A percentile compares a stretch with the other conserved stretches of the same genome.
Evolutionary conservation across 2,329 filamentous ascomycete species (phyloP).

Genomic region (Botrytis cinerea): DNA sequence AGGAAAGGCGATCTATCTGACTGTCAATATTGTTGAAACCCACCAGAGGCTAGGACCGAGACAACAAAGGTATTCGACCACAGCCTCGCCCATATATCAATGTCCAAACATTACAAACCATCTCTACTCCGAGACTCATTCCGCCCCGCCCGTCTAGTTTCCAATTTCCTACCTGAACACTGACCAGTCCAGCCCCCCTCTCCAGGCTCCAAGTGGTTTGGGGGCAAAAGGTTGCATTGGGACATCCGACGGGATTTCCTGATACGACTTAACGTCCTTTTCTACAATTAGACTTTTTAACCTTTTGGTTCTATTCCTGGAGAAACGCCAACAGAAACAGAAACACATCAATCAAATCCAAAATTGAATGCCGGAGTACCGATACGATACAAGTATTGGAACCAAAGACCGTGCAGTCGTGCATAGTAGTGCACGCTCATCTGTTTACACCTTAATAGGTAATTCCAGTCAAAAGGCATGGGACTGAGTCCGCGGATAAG

Average conservation of each 20-base stretch:
- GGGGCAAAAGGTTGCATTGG: neutral
- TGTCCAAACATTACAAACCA: constrained; percentile 20
- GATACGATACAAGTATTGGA: constrained; percentile 8
- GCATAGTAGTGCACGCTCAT: constrained; percentile 2
- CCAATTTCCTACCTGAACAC: constrained; percentile 4
- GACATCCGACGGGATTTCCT: constrained; percentile 20
- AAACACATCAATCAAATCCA: constrained; percentile 11
- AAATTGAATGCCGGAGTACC: constrained; percentile 11
- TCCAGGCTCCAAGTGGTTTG: neutral
- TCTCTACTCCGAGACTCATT: constrained; percentile 2
- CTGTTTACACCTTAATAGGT: neutral
- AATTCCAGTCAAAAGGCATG: neutral
- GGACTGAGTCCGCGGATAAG: constrained; percentile 8
- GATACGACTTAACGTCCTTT: neutral
- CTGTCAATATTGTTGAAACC: constrained; percentile 18
- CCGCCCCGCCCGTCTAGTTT: constrained; percentile 1
- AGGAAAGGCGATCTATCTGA: neutral
- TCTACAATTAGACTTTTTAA: neutral
- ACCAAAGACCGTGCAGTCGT: constrained; percentile 16
- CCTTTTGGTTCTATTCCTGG: constrained; percentile 7
- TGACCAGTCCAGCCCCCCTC: neutral
- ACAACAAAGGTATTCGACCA: constrained; percentile 11
- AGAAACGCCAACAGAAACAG: constrained; percentile 1
- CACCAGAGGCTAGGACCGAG: constrained; percentile 10
- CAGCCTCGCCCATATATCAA: constrained; percentile 25